Base-by-base conservation (phyloP, 495 filamentous ascomycete species). In the Gamarada debralockiae region DNA sequence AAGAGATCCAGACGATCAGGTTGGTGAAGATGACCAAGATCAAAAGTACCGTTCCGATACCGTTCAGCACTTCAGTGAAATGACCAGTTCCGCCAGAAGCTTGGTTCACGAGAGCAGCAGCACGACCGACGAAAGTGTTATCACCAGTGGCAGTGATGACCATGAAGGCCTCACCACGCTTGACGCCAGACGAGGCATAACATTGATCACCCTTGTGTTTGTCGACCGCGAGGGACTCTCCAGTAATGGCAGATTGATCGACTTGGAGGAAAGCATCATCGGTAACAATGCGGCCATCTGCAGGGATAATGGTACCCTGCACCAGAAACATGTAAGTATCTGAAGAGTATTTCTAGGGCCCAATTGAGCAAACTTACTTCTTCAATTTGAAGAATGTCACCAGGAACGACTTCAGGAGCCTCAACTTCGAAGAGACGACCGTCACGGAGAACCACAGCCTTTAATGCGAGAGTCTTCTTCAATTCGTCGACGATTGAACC, bases 231-330 rank as follows among this genome's bases (percentile, higher is more conserved):
- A 95, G 82, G 61, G 91, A 95, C 72, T 96, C 91, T 54, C 91
- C 91, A 25, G 91, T 95, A 62, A 96, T 87, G 56, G 87, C 80
- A 53, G 90, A 95, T 73, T 95, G 91, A 70, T 96, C 91, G 55
- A 96, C 84, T 67, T 95, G 89, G 46, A 96, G 80, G 74, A 86
- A 86, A 50, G 86, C 82, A 61, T 83, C 80, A 39, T 87, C 82
- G 63, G 85, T 87, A 53, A 92, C 78, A 63, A 96, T 81, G 47
- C 83, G 83, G 52, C 91, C 91, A 67, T 96, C 91, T 59, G 90
- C 91, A 44, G 90, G 85, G 66, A 95, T 83, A 56, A 95, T 93
- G 52, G 89, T 90, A 69, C 90, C 90, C 75, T 76, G 39, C 22
- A 48, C 21, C 48, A 39, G 14, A 13, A 47, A 38, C 39, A 13